phyloP scores from a whole-genome alignment of 495 filamentous ascomycete species.

The Aspergillus hancockii region DNA sequence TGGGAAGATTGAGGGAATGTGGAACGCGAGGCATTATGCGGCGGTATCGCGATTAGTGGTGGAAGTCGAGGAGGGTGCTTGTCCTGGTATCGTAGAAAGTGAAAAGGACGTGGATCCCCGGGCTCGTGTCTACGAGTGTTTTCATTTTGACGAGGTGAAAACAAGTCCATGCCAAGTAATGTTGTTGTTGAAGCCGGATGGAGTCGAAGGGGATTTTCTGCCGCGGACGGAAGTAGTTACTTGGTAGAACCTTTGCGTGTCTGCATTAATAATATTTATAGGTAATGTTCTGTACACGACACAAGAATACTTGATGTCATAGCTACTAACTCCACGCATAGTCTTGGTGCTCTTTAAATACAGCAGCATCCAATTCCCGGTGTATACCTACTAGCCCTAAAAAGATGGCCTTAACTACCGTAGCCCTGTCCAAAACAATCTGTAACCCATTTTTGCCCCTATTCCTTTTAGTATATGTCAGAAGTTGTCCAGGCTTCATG shows the following conservation, averaged over 20 bases:
- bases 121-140: slow-evolving; percentile 9
- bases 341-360: too few relatives aligned
- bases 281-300: too few relatives aligned
- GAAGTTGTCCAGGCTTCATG: too few relatives aligned
- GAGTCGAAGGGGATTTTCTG: slow-evolving; percentile 5
- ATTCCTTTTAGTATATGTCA: too few relatives aligned
- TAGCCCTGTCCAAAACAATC: too few relatives aligned
- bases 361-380: too few relatives aligned
- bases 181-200: slow-evolving; percentile 11
- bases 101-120: slow-evolving; percentile 7
- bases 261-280: too few relatives aligned
- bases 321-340: too few relatives aligned
- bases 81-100: background rate
- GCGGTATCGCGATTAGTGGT: slow-evolving; percentile 8
- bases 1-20: slow-evolving; percentile 15
- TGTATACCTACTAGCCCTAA: too few relatives aligned
- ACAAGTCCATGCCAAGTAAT: background rate
- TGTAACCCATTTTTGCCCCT: too few relatives aligned
- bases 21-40: slow-evolving; percentile 7
- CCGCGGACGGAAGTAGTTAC: background rate
- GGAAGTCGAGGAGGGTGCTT: slow-evolving; percentile 17
- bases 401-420: too few relatives aligned
- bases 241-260: background rate
- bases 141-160: background rate
- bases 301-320: too few relatives aligned